phyloP scores from a whole-genome alignment of 768 basidiomycete genomes.

The Trametes cubensis region DNA sequence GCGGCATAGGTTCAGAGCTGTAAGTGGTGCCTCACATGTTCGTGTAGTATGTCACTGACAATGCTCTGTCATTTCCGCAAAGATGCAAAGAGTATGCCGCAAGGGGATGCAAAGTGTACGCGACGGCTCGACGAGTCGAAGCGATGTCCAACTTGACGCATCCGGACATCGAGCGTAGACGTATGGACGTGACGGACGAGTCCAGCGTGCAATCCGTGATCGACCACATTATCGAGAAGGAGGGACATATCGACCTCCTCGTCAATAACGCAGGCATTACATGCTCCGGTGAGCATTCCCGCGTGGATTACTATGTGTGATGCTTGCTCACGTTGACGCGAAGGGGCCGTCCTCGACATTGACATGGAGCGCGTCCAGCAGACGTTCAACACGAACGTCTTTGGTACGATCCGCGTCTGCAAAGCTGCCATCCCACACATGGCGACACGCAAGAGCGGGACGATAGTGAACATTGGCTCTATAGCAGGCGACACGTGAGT shows the following conservation, averaged over 20 bases:
- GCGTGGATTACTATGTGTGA: constrained; percentile 27
- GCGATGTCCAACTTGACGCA: constrained; percentile 58
- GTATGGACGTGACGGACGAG: constrained; percentile 68
- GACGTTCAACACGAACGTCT: constrained; percentile 69
- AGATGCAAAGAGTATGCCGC: constrained; percentile 72
- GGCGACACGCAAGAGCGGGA: constrained; percentile 61
- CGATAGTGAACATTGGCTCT: constrained; percentile 77
- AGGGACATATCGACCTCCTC: constrained; percentile 70
- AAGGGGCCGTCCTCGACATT: constrained; percentile 54
- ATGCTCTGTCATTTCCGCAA: constrained; percentile 14
- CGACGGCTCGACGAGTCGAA: constrained; percentile 64
- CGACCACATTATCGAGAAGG: constrained; percentile 50
- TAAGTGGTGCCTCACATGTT: neutral
- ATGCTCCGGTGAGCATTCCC: constrained; percentile 43
- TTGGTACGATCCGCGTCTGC: constrained; percentile 60
- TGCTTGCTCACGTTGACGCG: neutral
- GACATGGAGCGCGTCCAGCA: constrained; percentile 54
- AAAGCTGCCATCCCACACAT: constrained; percentile 71
- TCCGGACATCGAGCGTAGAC: constrained; percentile 47
- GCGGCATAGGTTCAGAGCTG: constrained; percentile 5
- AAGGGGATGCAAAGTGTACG: constrained; percentile 74
- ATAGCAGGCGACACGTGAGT: constrained; percentile 62
- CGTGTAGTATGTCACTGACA: no score
- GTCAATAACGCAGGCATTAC: constrained; percentile 76
- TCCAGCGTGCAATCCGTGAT: constrained; percentile 55